Base-by-base conservation (phyloP, 176 grass and related monocot species). In the Oryza coarctata region DNA sequence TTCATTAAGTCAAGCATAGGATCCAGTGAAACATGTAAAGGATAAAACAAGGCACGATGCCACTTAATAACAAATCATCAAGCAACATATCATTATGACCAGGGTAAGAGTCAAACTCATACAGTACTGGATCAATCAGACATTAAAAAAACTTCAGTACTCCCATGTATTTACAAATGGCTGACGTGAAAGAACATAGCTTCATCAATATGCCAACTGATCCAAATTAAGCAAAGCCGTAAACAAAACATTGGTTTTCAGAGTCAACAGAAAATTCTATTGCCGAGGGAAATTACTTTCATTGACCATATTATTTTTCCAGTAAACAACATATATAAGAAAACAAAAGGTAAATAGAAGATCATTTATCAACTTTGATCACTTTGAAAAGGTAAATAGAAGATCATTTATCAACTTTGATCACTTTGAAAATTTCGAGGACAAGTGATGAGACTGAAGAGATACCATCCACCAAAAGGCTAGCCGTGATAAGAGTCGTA, bases 381-480 rank as follows among this genome's bases (percentile, higher is more conserved):
- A n/a, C n/a, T n/a, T n/a, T n/a, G n/a, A 5, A 5, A 12, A 30
- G 4, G 23, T 14, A 63, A 44, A 18, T 10, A 65, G 9, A 22
- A 13, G 44, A 55, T 31, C 23, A 40, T 41, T 14, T 34, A 45
- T 55, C 3, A 20, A 1, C 44, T 40, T 44, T 20, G 65, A 15
- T 65, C 22, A 60, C 7, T 45, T 15, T 12, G 28, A 47, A 9
- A 77, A 50, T 12, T 14, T 84, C 2, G 9, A 41, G 23, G 63
- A 40, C 49, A 43, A 80, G 22, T 0, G n/a, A 70, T 5, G 67
- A 72, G 52, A 65, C 10, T 0, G 6, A 23, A 31, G 10, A 45
- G 73, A 73, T 34, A 62, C 26, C 41, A 71, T 22, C 41, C 40
- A 77, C 9, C 40, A 41, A 65, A 81, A 81, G 25, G 32, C 12